Conservation (phyloP, 2,329 filamentous ascomycete genomes). For the Alternaria postmessia region DNA sequence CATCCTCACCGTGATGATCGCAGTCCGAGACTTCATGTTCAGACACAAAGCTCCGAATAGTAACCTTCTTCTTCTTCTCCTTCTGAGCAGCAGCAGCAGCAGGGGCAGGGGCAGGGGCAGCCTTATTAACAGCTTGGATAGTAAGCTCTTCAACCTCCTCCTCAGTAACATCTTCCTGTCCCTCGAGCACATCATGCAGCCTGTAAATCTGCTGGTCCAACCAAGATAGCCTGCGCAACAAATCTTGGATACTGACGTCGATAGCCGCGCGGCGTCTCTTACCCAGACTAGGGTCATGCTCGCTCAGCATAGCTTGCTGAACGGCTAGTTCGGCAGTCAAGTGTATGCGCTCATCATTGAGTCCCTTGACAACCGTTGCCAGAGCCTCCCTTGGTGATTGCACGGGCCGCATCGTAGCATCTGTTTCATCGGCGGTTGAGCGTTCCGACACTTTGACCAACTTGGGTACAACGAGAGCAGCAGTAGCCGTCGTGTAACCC, state of each 20-base stretch:
- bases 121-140: no score
- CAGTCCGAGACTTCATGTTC: not conserved
- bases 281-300: constrained; percentile 67
- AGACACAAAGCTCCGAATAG: constrained; percentile 47
- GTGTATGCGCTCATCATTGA: constrained; percentile 81
- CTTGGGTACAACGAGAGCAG: constrained; percentile 55
- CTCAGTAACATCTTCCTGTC: constrained; percentile 65
- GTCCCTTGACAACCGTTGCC: constrained; percentile 80
- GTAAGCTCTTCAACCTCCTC: constrained; percentile 54
- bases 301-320: constrained; percentile 67
- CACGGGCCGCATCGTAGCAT: constrained; percentile 66
- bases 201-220: constrained; percentile 75
- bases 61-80: constrained; percentile 50
- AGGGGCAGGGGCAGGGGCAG: no score
- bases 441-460: constrained; percentile 61
- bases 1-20: not conserved
- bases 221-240: constrained; percentile 71
- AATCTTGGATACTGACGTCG: constrained; percentile 66
- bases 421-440: constrained; percentile 52
- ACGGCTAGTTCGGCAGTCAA: constrained; percentile 73
- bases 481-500: constrained; percentile 39
- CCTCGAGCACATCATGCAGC: constrained; percentile 84
- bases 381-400: constrained; percentile 76
- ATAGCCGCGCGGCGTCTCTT: constrained; percentile 62
- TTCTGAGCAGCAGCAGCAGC: constrained; percentile 2